Evolutionary conservation across 2,329 filamentous ascomycete genomes (phyloP), one percentile per base, ranked within the genome.

Genomic region (Colletotrichum tabaci): DNA sequence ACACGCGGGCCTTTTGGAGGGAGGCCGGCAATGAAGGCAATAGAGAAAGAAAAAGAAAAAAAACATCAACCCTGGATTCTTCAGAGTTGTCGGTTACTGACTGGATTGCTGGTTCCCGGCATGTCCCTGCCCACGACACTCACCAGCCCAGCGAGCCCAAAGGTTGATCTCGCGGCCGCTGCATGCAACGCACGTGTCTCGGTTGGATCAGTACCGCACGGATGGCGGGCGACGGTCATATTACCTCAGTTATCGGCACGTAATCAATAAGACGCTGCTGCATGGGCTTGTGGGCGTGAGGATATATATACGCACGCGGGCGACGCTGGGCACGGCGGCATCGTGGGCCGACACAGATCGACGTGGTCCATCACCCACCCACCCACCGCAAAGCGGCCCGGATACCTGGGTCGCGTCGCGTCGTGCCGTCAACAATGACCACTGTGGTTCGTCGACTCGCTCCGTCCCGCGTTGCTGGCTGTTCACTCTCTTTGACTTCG

Each of bases 161-260:
- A 10, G 16, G 16, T 30, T 30, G 26, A 46, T 16, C 16, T 46
- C 18, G 44, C 16, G 44, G 18, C 44, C 44, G 15, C 15, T 53
- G 23, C 23, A 30, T 53, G 50, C 23, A 53, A 38, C 52, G 52
- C 26, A 55, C 52, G 52, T 7, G 52, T 55, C 26, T 55, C 26
- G 6, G 26, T n/a, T n/a, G 30, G 16, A 55, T 55, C 52, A 38
- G 10, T 9, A 35, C 50, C 4, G 18, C 4, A 15, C 23, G 23
- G 50, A 9, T 18, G 10, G 50, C 26, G 30, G 30, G 30, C 30
- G 1, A 8, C 30, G 1, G 30, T 30, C 30, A 30, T 8, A 30
- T 30, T 30, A 9, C 30, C 30, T 30, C 30, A 8, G 7, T 30
- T 30, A 30, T 30, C 30, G 30, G 30, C 30, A 30, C 30, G 30